These are phyloP conservation scores for Alnus rubra DNA, from an alignment of 306 rosid genomes.

Conservation along the genomic window DNA sequence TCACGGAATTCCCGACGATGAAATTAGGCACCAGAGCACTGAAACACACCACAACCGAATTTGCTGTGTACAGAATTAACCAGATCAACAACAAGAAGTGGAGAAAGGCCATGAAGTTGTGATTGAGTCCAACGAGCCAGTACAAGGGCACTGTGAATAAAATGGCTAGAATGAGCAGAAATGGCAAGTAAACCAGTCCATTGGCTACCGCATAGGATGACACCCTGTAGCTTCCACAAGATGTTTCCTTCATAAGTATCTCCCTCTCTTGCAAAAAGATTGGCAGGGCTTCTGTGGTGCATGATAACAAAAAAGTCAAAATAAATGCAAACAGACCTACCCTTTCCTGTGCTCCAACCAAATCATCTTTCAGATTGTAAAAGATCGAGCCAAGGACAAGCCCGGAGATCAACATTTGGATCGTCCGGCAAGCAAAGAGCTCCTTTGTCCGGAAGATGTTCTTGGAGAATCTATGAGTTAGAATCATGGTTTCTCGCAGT, in stretches of 20 bases:
- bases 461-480: slow-evolving; percentile 86
- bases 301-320: slow-evolving; percentile 70
- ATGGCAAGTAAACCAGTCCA: slow-evolving; percentile 85
- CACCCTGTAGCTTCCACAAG: slow-evolving; percentile 83
- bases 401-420: slow-evolving; percentile 89
- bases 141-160: slow-evolving; percentile 72
- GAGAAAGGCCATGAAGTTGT: slow-evolving; percentile 58
- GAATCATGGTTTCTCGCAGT: slow-evolving; percentile 69
- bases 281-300: slow-evolving; percentile 89
- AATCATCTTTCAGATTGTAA: slow-evolving; percentile 66
- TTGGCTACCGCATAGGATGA: slow-evolving; percentile 91
- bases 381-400: slow-evolving; percentile 83
- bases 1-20: slow-evolving; percentile 88
- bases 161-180: slow-evolving; percentile 81
- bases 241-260: slow-evolving; percentile 90
- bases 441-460: slow-evolving; percentile 86
- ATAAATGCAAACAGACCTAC: slow-evolving; percentile 94
- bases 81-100: slow-evolving; percentile 78
- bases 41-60: slow-evolving; percentile 93
- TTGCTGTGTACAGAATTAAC: slow-evolving; percentile 85
- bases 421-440: slow-evolving; percentile 79
- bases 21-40: slow-evolving; percentile 92
- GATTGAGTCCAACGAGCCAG: slow-evolving; percentile 88
- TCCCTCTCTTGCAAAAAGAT: slow-evolving; percentile 91
- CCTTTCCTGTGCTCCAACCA: slow-evolving; percentile 67